phyloP scores from a whole-genome alignment of 257 asterid species.

The Solanum etuberosum region DNA sequence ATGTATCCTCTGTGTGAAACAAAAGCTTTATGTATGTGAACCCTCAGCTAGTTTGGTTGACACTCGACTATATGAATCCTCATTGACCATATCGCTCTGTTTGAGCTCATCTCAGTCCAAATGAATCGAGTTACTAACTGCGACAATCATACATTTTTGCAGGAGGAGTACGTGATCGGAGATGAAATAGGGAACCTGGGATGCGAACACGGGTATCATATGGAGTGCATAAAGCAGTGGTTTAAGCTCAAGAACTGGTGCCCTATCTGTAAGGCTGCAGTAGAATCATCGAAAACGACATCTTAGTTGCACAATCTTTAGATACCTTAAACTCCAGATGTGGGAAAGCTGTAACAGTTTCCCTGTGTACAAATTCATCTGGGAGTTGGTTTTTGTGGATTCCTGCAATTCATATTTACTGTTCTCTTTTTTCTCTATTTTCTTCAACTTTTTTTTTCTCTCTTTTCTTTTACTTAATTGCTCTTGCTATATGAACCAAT shows the following conservation, averaged over 20 bases:
- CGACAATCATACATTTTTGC: background rate
- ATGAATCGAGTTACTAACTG: background rate
- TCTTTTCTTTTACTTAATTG: background rate
- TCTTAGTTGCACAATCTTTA: background rate
- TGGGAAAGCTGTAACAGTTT: background rate
- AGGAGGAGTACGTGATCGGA: constrained; percentile 68
- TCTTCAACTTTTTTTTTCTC: background rate
- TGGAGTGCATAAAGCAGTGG: constrained; percentile 61
- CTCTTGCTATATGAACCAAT: background rate
- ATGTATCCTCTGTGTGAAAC: background rate
- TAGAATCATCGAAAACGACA: constrained; percentile 5
- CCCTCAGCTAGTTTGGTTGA: background rate
- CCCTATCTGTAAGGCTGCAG: constrained; percentile 78
- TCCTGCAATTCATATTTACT: background rate
- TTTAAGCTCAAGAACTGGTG: constrained; percentile 81
- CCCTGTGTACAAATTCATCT: background rate
- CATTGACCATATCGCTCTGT: background rate
- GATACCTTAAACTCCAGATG: background rate
- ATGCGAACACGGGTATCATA: constrained; percentile 65
- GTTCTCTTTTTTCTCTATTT: background rate
- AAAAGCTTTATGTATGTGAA: background rate
- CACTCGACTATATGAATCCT: background rate
- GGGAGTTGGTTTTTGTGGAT: background rate
- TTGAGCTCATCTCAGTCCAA: background rate
- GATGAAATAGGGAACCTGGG: constrained; percentile 63